Evolutionary conservation across 106 monocot species (phyloP).

Genomic region (Acanthochlamys bracteata): DNA sequence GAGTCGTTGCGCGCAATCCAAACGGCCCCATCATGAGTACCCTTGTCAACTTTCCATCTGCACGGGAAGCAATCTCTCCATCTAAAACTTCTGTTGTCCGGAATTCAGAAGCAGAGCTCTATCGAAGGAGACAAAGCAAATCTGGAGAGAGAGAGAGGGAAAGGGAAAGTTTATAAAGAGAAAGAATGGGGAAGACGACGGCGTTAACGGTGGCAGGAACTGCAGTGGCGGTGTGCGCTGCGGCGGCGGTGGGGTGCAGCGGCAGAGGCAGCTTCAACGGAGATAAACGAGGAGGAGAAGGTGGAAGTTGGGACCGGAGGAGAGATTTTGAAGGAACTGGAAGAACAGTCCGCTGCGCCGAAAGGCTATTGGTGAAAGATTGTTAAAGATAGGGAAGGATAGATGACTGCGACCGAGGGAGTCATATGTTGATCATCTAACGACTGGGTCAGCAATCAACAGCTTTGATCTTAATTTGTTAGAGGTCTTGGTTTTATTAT

Average conservation of each 20-base stretch:
- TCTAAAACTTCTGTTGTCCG: too few relatives aligned
- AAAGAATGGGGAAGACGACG: conserved; percentile 17
- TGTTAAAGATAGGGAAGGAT: conserved; percentile 24
- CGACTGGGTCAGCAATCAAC: conserved; percentile 17
- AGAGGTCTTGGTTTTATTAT: neutral
- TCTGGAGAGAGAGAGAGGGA: too few relatives aligned
- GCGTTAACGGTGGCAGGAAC: conserved; percentile 9
- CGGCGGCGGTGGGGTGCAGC: conserved; percentile 12
- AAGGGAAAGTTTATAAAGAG: too few relatives aligned
- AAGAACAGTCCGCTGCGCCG: conserved; percentile 20
- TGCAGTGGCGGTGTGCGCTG: conserved; percentile 20
- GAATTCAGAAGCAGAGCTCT: too few relatives aligned
- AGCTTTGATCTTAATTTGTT: neutral
- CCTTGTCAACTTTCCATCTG: too few relatives aligned
- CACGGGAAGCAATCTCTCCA: too few relatives aligned
- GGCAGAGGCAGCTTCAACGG: conserved; percentile 9
- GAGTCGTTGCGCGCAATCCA: too few relatives aligned
- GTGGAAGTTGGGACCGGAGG: too few relatives aligned
- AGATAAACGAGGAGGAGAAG: conserved; percentile 5
- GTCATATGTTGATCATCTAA: conserved; percentile 26
- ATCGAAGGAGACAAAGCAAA: too few relatives aligned
- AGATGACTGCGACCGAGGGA: conserved; percentile 34
- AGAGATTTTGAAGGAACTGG: conserved; percentile 18
- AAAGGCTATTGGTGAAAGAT: conserved; percentile 21
- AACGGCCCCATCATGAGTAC: too few relatives aligned